A percentile compares a stretch with the other conserved stretches of the same genome.
Evolutionary conservation across 1,139 yeast genomes (phyloP).

Genomic region (Nakaseomyces bracarensis): DNA sequence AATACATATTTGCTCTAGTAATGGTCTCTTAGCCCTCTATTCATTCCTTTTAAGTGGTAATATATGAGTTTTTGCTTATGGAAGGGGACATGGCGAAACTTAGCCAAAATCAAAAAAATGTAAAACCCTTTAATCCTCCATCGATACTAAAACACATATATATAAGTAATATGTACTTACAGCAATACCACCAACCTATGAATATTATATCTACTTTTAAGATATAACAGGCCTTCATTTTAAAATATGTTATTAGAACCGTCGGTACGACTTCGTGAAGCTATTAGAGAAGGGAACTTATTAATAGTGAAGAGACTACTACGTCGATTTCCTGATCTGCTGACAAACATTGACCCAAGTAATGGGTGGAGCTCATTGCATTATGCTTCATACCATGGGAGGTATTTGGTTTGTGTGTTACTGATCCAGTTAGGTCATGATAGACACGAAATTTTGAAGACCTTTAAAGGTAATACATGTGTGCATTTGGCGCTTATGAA

Average conservation of each 20-base stretch:
- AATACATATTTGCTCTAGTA: too few species aligned
- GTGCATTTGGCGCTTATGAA: conserved; percentile 65
- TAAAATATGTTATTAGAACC: conserved; percentile 54
- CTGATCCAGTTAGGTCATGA: conserved; percentile 46
- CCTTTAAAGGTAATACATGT: conserved; percentile 64
- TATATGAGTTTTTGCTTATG: too few species aligned
- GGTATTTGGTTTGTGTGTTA: conserved; percentile 67
- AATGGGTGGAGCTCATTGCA: conserved; percentile 90
- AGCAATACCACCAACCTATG: too few species aligned
- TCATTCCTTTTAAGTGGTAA: too few species aligned
- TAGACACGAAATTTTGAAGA: conserved; percentile 40
- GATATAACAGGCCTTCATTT: too few species aligned
- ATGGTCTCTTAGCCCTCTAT: too few species aligned
- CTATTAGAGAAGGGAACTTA: conserved; percentile 63
- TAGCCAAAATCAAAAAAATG: too few species aligned
- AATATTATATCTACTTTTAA: too few species aligned
- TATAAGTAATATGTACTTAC: too few species aligned
- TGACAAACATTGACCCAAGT: conserved; percentile 61
- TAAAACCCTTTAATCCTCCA: too few species aligned
- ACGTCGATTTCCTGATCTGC: conserved; percentile 62
- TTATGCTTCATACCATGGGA: conserved; percentile 76
- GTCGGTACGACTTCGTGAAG: conserved; percentile 58
- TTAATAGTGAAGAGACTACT: conserved; percentile 66
- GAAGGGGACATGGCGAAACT: too few species aligned
- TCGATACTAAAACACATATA: too few species aligned